Conservation (phyloP, 345 rosid species). For the Iberis pinnata region DNA sequence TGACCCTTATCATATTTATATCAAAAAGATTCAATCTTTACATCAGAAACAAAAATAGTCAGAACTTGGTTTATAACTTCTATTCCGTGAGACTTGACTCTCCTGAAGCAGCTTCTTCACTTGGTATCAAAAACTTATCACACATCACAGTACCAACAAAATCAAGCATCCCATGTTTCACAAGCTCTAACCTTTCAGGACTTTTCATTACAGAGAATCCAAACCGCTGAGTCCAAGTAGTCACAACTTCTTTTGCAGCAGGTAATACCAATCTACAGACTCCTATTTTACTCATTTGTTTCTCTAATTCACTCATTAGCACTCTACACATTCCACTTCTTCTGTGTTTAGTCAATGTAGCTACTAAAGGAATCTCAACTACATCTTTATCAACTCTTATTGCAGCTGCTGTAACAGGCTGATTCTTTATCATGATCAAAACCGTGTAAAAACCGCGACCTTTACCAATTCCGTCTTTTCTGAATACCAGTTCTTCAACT, state of each 20-base stretch:
- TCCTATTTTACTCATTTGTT: slow-evolving; percentile 42
- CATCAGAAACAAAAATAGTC: slow-evolving; percentile 4
- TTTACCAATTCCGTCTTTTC: not conserved
- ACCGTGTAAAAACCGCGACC: slow-evolving; percentile 51
- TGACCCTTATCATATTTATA: not conserved
- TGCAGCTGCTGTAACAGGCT: slow-evolving; percentile 40
- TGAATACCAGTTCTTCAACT: slow-evolving; percentile 48
- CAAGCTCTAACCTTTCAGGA: slow-evolving; percentile 18
- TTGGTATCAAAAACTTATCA: slow-evolving; percentile 22
- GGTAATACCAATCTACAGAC: slow-evolving; percentile 41
- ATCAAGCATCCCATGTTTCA: slow-evolving; percentile 27
- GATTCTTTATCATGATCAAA: slow-evolving; percentile 45
- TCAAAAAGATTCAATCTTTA: not conserved
- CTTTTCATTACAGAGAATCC: slow-evolving; percentile 37
- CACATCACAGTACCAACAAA: slow-evolving; percentile 43
- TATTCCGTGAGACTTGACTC: slow-evolving; percentile 18
- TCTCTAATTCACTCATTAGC: slow-evolving; percentile 50
- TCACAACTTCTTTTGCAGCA: slow-evolving; percentile 29
- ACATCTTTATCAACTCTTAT: slow-evolving; percentile 25
- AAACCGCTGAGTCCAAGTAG: slow-evolving; percentile 39
- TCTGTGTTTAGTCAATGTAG: slow-evolving; percentile 44
- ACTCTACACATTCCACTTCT: slow-evolving; percentile 57
- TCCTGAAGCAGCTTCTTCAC: too few relatives aligned
- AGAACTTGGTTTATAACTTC: not conserved
- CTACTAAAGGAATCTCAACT: slow-evolving; percentile 64